These are phyloP conservation scores for Lactuca sativa DNA, from an alignment of 129 eudicot species.

Conservation along the genomic window DNA sequence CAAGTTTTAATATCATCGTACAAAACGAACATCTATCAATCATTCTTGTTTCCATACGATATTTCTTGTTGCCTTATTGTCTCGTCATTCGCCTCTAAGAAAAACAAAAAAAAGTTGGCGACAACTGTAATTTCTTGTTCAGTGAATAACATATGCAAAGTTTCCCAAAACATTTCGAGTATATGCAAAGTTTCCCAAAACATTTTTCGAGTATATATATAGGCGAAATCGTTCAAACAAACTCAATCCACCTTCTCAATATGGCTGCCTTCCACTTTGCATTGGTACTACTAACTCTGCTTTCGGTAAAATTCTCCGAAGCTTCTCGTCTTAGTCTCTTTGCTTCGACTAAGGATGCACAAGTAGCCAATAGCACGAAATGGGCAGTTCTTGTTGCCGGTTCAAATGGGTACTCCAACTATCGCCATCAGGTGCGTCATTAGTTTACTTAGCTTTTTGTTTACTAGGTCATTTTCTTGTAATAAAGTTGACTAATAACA, in stretches of 20 bases:
- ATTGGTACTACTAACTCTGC: constrained; percentile 24
- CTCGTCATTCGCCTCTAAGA: neutral
- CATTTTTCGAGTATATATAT: neutral
- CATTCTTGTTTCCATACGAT: constrained; percentile 9
- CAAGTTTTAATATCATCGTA: constrained; percentile 21
- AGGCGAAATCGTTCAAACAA: neutral
- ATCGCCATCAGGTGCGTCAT: constrained; percentile 71
- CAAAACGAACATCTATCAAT: neutral
- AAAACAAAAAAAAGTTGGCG: neutral
- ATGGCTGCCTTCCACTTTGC: constrained; percentile 23
- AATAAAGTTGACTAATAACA: neutral
- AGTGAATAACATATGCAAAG: constrained; percentile 1
- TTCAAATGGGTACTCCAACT: constrained; percentile 60
- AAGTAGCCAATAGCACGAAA: constrained; percentile 30
- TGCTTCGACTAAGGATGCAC: constrained; percentile 5
- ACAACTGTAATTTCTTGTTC: constrained; percentile 19
- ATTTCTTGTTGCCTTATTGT: neutral
- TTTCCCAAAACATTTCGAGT: neutral
- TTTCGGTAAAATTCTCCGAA: constrained; percentile 25
- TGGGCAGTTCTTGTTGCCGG: constrained; percentile 98
- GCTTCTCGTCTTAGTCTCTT: constrained; percentile 27
- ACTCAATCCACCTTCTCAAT: neutral
- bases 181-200: neutral
- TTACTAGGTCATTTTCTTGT: neutral
- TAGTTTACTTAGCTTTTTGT: neutral